Conservation (phyloP, 2,329 filamentous ascomycete genomes). For the Tolypocladium amazonense region DNA sequence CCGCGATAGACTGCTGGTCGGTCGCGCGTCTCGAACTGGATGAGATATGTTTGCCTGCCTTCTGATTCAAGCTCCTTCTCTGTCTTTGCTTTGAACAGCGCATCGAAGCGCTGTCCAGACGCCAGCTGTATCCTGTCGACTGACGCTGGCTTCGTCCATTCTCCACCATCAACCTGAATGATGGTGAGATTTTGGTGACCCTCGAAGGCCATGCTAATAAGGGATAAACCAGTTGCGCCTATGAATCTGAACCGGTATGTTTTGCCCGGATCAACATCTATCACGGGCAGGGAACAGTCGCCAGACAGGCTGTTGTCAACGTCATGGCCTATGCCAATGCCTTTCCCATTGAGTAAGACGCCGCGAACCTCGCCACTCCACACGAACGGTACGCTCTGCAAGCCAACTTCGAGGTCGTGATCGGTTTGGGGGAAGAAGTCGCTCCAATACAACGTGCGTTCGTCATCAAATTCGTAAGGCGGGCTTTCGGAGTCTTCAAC, state of each 20-base stretch:
- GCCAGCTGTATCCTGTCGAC: conserved; percentile 42
- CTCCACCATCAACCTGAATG: conserved; percentile 45
- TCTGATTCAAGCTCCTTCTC: conserved; percentile 24
- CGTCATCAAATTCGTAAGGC: conserved; percentile 53
- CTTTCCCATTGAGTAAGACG: conserved; percentile 11
- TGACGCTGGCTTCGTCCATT: conserved; percentile 37
- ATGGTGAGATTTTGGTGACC: conserved; percentile 44
- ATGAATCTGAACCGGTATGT: conserved; percentile 54
- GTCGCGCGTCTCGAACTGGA: conserved; percentile 39
- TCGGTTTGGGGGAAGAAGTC: conserved; percentile 50
- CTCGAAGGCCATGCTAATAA: conserved; percentile 44
- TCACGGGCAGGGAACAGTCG: conserved; percentile 33
- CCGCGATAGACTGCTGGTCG: conserved; percentile 22
- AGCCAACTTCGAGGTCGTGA: conserved; percentile 34
- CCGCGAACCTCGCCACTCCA: conserved; percentile 48
- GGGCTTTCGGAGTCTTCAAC: conserved; percentile 35
- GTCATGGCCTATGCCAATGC: background rate
- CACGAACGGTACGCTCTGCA: conserved; percentile 36
- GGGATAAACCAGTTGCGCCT: conserved; percentile 42
- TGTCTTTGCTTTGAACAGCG: conserved; percentile 42
- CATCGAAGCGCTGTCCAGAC: conserved; percentile 47
- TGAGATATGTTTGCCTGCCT: conserved; percentile 26
- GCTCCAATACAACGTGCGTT: conserved; percentile 41
- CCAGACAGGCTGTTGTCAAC: background rate
- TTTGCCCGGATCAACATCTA: conserved; percentile 48